Evolutionary conservation across 2,329 filamentous ascomycete genomes (phyloP).

Genomic region (Macrophomina phaseolina): DNA sequence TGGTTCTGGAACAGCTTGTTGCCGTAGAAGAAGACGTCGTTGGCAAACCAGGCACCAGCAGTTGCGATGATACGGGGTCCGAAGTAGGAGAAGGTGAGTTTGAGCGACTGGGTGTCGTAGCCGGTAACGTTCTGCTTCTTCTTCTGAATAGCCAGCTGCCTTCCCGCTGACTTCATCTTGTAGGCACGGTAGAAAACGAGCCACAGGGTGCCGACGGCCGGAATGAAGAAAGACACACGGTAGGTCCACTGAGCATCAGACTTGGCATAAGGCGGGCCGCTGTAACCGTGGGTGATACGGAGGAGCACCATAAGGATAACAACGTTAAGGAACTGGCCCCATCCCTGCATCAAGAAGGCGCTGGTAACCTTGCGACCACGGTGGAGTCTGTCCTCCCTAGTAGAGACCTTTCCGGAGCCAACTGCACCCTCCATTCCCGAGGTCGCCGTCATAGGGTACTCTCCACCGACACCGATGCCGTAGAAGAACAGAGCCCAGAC

Average conservation of each 20-base stretch:
- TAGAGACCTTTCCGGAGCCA: slow-evolving; percentile 84
- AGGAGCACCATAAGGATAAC: slow-evolving; percentile 84
- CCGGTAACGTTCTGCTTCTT: slow-evolving; percentile 86
- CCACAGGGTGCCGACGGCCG: slow-evolving; percentile 89
- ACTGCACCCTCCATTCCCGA: slow-evolving; percentile 92
- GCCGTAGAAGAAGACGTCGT: slow-evolving; percentile 98
- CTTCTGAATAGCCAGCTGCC: slow-evolving; percentile 82
- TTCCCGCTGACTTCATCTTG: slow-evolving; percentile 90
- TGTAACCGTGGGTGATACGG: slow-evolving; percentile 83
- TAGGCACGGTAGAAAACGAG: slow-evolving; percentile 94
- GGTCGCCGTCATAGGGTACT: slow-evolving; percentile 96
- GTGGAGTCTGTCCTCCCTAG: slow-evolving; percentile 90
- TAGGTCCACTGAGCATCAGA: slow-evolving; percentile 87
- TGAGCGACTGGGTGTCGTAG: slow-evolving; percentile 86
- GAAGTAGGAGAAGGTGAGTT: slow-evolving; percentile 80
- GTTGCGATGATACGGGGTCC: slow-evolving; percentile 86
- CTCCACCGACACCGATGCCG: slow-evolving; percentile 74
- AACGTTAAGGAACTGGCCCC: slow-evolving; percentile 96
- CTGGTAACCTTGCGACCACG: slow-evolving; percentile 94
- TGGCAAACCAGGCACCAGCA: slow-evolving; percentile 89
- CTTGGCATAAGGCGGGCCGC: slow-evolving; percentile 76
- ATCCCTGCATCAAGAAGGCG: slow-evolving; percentile 97
- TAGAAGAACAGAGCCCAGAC: slow-evolving; percentile 95
- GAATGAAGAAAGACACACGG: slow-evolving; percentile 89
- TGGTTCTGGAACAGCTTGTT: slow-evolving; percentile 96